Evolutionary conservation across 768 basidiomycete genomes (phyloP).

Genomic region (Calocybe cyanea): DNA sequence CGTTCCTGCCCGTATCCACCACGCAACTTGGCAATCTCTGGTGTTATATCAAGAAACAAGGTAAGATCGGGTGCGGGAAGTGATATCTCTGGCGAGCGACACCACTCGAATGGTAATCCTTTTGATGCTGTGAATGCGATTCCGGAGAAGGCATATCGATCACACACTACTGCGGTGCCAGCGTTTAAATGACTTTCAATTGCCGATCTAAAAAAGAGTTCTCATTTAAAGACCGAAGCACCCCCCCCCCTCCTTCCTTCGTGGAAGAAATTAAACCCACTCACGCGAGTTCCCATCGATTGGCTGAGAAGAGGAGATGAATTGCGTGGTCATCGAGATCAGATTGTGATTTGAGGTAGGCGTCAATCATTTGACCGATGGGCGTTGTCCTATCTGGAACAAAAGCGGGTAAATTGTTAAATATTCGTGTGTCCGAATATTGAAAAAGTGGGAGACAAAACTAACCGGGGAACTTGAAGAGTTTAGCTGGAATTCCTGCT

Average conservation of each 20-base stretch:
- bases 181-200: slow-evolving; percentile 56
- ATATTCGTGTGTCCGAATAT: neutral
- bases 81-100: slow-evolving; percentile 77
- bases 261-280: slow-evolving; percentile 5
- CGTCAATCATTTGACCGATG: slow-evolving; percentile 91
- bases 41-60: slow-evolving; percentile 80
- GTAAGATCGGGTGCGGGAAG: slow-evolving; percentile 89
- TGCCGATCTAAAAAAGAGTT: slow-evolving; percentile 46
- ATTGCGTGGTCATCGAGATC: slow-evolving; percentile 91
- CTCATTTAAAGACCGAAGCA: no score
- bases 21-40: slow-evolving; percentile 61
- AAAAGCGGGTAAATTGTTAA: neutral
- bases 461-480: slow-evolving; percentile 90
- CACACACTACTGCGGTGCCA: slow-evolving; percentile 79
- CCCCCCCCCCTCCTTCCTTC: no score
- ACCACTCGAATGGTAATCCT: slow-evolving; percentile 76
- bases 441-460: neutral
- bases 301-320: slow-evolving; percentile 94
- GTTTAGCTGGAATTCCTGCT: slow-evolving; percentile 42
- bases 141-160: slow-evolving; percentile 96
- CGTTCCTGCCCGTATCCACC: slow-evolving; percentile 86
- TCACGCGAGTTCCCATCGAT: slow-evolving; percentile 93
- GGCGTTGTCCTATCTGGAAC: slow-evolving; percentile 80
- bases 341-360: slow-evolving; percentile 78
- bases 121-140: slow-evolving; percentile 82